Evolutionary conservation across 1,284 basidiomycete genomes (phyloP).

Genomic region (Xerocomus nothofagi): DNA sequence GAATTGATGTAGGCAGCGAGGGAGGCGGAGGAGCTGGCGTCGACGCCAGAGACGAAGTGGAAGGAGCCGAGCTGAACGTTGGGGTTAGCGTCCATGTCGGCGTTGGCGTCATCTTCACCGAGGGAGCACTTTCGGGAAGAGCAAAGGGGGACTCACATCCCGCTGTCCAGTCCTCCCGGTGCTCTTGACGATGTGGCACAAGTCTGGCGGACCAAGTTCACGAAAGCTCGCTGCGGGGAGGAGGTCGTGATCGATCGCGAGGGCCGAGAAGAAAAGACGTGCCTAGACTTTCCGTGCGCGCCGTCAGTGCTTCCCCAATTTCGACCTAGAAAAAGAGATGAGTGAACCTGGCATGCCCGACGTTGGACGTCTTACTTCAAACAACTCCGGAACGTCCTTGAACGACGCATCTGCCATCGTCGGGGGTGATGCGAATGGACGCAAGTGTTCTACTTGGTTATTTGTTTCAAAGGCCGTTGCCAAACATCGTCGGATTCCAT

Average conservation of each 20-base stretch:
- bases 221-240: slow-evolving; percentile 81
- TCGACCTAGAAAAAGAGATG: slow-evolving; percentile 60
- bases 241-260: background rate
- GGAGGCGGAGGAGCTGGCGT: slow-evolving; percentile 95
- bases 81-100: background rate
- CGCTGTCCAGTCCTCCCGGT: slow-evolving; percentile 81
- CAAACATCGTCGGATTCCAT: slow-evolving; percentile 24
- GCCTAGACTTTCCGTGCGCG: slow-evolving; percentile 92
- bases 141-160: slow-evolving; percentile 65
- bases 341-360: slow-evolving; percentile 2
- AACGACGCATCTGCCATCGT: slow-evolving; percentile 56
- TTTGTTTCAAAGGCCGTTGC: slow-evolving; percentile 24
- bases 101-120: background rate
- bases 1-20: slow-evolving; percentile 98
- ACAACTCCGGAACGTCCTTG: slow-evolving; percentile 64
- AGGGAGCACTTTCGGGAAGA: too few species aligned
- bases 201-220: slow-evolving; percentile 95
- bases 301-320: slow-evolving; percentile 85
- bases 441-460: too few species aligned
- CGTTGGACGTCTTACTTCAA: slow-evolving; percentile 42
- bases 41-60: slow-evolving; percentile 90
- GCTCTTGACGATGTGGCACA: slow-evolving; percentile 95
- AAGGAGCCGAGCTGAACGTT: slow-evolving; percentile 79
- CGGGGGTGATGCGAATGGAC: background rate
- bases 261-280: slow-evolving; percentile 27